Evolutionary conservation across 495 filamentous ascomycete genomes (phyloP).

Genomic region (Daldinia vernicosa): DNA sequence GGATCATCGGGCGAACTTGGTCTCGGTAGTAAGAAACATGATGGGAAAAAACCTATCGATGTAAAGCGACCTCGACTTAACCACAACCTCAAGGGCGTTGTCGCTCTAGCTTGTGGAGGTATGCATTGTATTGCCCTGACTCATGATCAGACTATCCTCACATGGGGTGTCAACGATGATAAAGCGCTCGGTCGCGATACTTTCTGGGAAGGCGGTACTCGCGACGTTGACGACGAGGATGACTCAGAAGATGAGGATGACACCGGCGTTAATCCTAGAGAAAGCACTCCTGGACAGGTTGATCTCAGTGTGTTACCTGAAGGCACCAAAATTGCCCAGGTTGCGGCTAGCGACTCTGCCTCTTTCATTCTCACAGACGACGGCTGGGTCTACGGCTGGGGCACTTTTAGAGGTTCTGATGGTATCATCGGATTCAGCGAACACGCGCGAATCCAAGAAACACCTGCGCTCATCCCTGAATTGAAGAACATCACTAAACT

Average conservation of each 20-base stretch:
- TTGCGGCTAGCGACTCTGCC: conserved; percentile 70
- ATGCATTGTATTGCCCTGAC: conserved; percentile 75
- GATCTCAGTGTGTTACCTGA: conserved; percentile 61
- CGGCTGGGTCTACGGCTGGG: conserved; percentile 76
- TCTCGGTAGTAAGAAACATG: conserved; percentile 53
- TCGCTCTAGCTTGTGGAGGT: conserved; percentile 69
- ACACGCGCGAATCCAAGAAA: conserved; percentile 44
- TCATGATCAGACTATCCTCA: conserved; percentile 69
- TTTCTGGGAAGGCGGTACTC: conserved; percentile 60
- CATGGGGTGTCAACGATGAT: conserved; percentile 78
- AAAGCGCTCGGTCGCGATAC: conserved; percentile 72
- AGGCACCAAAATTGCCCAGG: conserved; percentile 63
- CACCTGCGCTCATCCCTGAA: conserved; percentile 50
- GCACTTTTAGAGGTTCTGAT: conserved; percentile 73
- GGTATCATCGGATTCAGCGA: conserved; percentile 76
- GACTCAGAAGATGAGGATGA: conserved; percentile 57
- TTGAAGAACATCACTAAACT: conserved; percentile 67
- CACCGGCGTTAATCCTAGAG: conserved; percentile 64
- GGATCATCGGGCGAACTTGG: conserved; percentile 64
- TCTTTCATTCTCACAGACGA: conserved; percentile 71
- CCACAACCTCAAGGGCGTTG: conserved; percentile 62
- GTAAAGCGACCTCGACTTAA: conserved; percentile 66
- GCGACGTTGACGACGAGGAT: conserved; percentile 58
- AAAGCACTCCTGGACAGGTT: conserved; percentile 63
- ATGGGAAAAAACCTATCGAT: conserved; percentile 63